Evolutionary conservation across 2,329 filamentous ascomycete species (phyloP), one percentile per base, ranked within the genome.

Genomic region (Penicillium sp.): DNA sequence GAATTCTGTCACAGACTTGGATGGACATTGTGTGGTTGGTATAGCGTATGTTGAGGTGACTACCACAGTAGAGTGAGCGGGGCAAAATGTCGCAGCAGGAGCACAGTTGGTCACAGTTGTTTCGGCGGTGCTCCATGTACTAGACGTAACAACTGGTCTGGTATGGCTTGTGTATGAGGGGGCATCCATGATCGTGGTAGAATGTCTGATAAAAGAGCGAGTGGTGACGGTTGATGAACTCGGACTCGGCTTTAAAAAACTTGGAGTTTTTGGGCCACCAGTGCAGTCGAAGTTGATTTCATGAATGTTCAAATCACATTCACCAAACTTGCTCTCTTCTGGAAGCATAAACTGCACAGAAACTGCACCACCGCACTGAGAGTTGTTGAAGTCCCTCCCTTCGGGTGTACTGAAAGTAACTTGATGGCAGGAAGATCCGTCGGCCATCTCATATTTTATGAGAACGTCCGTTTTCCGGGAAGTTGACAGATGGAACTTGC

Each of bases 361-460:
- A 70, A 83, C 89, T 58, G 92, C 92, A 74, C 91, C 92, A 83
- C 92, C 92, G 72, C 92, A 97, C 81, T 96, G 91, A 54, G 78
- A 84, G 83, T 97, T 97, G 76, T 84, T 77, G 64, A 96, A 80
- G 51, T 82, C 83, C 52, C 84, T 86, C 66, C 90, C 90, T 13
- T 81, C 77, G 52, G 80, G 78, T 60, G 80, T 83, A 83, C 90
- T 93, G 49, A 79, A 68, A 61, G 83, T 78, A 55, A 84, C 85
- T 66, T 95, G 89, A 78, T 89, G 92, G 85, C 92, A 97, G 56
- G 74, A 83, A 14, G 83, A 87, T 65, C 89, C 89, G 70, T 92
- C 89, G 2, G 85, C 82, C 91, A 96, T 95, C 65, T 80, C 81
- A 75, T 92, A 96, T 80, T 89, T 84, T 79, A 95, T 90, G 73